Conservation (phyloP, 2,329 filamentous ascomycete species). For the Aureobasidium pullulans region DNA sequence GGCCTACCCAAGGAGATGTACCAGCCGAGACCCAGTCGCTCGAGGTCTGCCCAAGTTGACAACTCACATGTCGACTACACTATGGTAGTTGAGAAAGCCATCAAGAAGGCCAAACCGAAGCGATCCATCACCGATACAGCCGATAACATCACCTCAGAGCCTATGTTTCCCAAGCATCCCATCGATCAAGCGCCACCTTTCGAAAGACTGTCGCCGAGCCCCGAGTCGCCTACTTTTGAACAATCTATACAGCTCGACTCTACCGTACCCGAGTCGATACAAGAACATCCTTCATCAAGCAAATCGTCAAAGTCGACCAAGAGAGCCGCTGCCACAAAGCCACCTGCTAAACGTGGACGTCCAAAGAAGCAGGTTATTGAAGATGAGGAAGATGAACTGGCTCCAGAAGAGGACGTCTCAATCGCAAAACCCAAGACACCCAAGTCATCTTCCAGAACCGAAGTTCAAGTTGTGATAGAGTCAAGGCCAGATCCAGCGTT, state of each 20-base stretch:
- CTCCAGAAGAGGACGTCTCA: background rate
- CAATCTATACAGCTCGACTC: background rate
- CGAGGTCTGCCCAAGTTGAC: constrained; percentile 20
- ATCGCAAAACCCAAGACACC: background rate
- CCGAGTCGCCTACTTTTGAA: background rate
- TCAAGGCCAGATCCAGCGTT: background rate
- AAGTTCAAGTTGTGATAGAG: constrained; percentile 8
- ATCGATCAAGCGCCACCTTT: constrained; percentile 3
- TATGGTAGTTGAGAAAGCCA: constrained; percentile 21
- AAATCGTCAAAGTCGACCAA: background rate
- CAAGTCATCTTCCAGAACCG: background rate
- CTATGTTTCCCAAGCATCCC: background rate
- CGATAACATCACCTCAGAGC: background rate
- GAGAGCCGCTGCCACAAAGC: background rate
- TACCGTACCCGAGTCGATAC: background rate
- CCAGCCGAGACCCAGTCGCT: constrained; percentile 31
- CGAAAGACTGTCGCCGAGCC: background rate
- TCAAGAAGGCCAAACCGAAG: constrained; percentile 35
- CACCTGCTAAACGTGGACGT: constrained; percentile 1
- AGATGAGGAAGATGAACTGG: constrained; percentile 5
- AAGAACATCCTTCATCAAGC: background rate
- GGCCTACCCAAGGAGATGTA: constrained; percentile 34
- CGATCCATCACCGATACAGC: constrained; percentile 19
- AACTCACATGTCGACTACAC: constrained; percentile 16
- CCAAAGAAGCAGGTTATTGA: background rate